Evolutionary conservation across 2,329 filamentous ascomycete species (phyloP), one percentile per base, ranked within the genome.

Genomic region (Fusarium sp.): DNA sequence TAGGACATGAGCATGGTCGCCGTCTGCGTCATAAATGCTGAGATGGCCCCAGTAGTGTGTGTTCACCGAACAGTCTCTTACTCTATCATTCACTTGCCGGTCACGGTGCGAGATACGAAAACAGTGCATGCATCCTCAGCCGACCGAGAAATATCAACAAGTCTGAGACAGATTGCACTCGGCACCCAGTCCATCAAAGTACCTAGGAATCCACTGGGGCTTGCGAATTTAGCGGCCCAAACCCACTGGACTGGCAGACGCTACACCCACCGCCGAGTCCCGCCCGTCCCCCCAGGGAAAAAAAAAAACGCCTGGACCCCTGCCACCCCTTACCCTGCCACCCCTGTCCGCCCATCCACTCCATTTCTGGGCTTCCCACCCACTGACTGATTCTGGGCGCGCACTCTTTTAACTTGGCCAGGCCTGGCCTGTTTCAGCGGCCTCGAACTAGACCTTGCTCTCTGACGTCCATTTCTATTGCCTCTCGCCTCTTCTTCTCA

Each of bases 401-500:
- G 27, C 48, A 58, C 45, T 50, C 45, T 50, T 52, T 73, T 69
- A 73, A 71, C 54, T 67, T 64, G 56, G 45, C 72, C 72, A 43
- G 72, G 65, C 58, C 45, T 59, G 68, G 33, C 33, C 68, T 73
- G 72, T 74, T 74, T 74, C 73, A 75, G 70, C 58, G 52, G 65
- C 64, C 41, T 65, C 43, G 35, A 37, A 64, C 52, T 63, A 20
- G 27, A 33, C 48, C 61, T 20, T 59, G 27, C 52, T 58, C 56
- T 45, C 72, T 72, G 72, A 70, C 72, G 75, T 75, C 73, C 72
- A 75, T 75, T 73, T 71, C 69, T 66, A 50, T 65, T 66, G 67
- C 69, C 41, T 75, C 65, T 73, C 62, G 41, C 52, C 61, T 60
- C 72, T 73, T 61, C 57, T 63, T 73, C 67, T 73, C 62, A 71